Base-by-base conservation (phyloP, 305 asterid genomes). In the Ruellia speciosa region DNA sequence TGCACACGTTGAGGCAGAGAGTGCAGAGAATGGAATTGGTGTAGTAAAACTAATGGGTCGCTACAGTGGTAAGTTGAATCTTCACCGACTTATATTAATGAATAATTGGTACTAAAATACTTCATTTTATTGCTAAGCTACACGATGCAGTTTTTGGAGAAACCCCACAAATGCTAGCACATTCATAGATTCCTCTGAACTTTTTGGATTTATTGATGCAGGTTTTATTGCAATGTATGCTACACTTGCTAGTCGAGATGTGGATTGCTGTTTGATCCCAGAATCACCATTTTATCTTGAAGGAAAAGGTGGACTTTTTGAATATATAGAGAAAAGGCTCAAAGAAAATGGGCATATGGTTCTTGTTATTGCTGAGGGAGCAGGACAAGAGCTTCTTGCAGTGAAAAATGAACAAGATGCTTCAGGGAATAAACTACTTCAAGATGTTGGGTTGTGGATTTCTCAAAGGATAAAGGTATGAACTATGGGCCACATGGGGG, bases 351-450 rank as follows among this genome's bases (percentile, higher is more conserved):
- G 95, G 53, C 95, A 85, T 65, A 82, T 82, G 90, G 94, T 85
- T 67, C 75, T 85, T 76, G 95, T 85, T 66, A 77, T 80, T 59
- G 94, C 88, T 49, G 94, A 85, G 77, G 94, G 94, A 78, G 92
- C 88, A 57, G 95, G 80, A 11, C 95, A 85, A 73, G 95, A 85
- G 63, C 86, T 85, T 71, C 83, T 85, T 64, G 69, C 69, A 3
- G 74, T 63, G 39, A 80, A 72, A 72, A 62, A 67, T 40, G 90
- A 83, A 72, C 46, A 71, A 70, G 95, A 86, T 81, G 93, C 93
- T 64, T 83, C 93, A 6, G 95, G 95, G 45, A 86, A 86, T 74
- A 86, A 77, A 82, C 77, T 81, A 58, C 87, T 83, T 60, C 84
- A 79, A 65, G 95, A 86, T 71, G 89, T 86, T 45, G 95, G 93